A percentile compares a stretch with the other conserved stretches of the same genome.
Evolutionary conservation across 768 basidiomycete genomes (phyloP).

Genomic region (Rhizopogon vinicolor): DNA sequence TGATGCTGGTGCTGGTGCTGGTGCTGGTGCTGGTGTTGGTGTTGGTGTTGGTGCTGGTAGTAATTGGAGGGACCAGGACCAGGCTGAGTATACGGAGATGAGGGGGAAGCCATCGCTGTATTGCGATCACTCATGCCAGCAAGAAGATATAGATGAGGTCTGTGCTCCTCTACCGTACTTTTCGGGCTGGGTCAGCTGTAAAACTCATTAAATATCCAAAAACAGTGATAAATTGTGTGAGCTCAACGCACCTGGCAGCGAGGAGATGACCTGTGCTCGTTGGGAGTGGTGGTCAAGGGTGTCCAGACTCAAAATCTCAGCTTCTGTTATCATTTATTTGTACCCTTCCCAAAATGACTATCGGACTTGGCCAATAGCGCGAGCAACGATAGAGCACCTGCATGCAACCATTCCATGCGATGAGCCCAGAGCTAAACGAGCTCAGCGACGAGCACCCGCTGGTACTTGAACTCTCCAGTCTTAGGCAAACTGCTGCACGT

Average conservation of each 20-base stretch:
- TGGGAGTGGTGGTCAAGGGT: constrained; percentile 1
- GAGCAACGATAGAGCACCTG: no score
- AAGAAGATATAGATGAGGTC: no score
- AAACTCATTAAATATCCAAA: no score
- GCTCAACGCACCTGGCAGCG: neutral
- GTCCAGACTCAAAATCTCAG: neutral
- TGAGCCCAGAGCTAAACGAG: neutral
- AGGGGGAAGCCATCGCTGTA: constrained; percentile 19
- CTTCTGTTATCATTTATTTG: constrained; percentile 15
- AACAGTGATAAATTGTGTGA: neutral
- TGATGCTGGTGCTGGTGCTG: neutral
- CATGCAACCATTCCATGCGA: no score
- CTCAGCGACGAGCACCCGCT: constrained; percentile 39
- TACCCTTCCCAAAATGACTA: constrained; percentile 6
- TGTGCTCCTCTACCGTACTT: no score
- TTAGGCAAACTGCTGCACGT: constrained; percentile 40
- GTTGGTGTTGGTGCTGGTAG: constrained; percentile 13
- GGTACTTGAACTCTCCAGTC: constrained; percentile 39
- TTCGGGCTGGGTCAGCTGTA: no score
- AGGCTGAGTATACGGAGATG: constrained; percentile 22
- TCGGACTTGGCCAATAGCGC: no score
- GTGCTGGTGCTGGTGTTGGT: constrained; percentile 11
- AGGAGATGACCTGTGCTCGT: neutral
- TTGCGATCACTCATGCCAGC: neutral
- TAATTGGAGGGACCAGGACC: constrained; percentile 24